These are phyloP conservation scores for Phytophthora nicotianae DNA, from an alignment of 352 stramenopile species.

Conservation along the genomic window DNA sequence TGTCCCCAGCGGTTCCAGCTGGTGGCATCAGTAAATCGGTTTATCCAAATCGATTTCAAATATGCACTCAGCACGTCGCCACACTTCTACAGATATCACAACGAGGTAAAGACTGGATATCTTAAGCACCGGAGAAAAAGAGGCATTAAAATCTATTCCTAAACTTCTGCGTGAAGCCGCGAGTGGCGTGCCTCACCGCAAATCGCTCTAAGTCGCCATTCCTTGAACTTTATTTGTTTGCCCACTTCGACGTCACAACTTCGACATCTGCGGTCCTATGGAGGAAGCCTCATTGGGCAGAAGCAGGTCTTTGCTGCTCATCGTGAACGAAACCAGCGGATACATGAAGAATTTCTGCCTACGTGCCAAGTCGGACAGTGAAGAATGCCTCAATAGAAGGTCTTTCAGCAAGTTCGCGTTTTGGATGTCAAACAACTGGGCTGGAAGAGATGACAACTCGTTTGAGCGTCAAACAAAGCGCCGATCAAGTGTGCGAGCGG, in stretches of 20 bases:
- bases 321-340: neutral
- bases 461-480: neutral
- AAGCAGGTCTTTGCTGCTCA: neutral
- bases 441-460: neutral
- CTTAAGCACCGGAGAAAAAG: conserved; percentile 11
- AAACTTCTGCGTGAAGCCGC: conserved; percentile 9
- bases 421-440: neutral
- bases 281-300: neutral
- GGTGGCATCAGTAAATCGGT: conserved; percentile 19
- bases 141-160: conserved; percentile 8
- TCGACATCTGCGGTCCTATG: conserved; percentile 1
- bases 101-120: conserved; percentile 19
- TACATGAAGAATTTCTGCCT: neutral
- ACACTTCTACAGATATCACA: conserved; percentile 3
- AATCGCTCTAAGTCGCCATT: conserved; percentile 8
- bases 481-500: neutral
- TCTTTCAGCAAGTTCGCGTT: neutral
- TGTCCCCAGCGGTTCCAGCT: conserved; percentile 1
- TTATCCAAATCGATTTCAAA: conserved; percentile 16
- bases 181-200: conserved; percentile 4
- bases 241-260: conserved; percentile 9
- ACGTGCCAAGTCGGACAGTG: neutral
- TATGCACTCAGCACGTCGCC: conserved; percentile 22
- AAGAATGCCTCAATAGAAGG: neutral
- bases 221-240: conserved; percentile 13